Base-by-base conservation (phyloP, 257 asterid species). In the Nicotiana paniculata region DNA sequence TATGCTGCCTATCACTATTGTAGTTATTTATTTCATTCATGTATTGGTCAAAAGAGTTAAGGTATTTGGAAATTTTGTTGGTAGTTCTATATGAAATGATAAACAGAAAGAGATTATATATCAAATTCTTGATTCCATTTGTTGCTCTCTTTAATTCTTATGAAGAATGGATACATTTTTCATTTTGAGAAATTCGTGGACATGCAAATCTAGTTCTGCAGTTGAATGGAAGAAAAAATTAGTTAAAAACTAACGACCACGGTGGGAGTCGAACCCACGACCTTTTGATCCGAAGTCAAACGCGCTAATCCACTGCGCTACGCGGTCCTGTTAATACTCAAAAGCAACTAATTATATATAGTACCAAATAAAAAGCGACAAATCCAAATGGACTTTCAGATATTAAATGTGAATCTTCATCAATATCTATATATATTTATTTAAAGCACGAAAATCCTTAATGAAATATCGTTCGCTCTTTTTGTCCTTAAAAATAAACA, bases 241-340 rank as follows among this genome's bases (percentile, higher is more conserved):
- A 21, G 24, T 21, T 21, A 3, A 2, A 65, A 15, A 30, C 0
- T 1, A 51, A 0, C 81, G 85, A 88, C 90, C 90, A 88, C 91
- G 86, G 88, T 86, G 85, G 86, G 89, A 84, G 90, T 85, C 91
- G 86, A 84, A 87, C 90, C 87, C 89, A 86, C 88, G 87, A 86
- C 88, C 86, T 82, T 86, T 79, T 87, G 82, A 86, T 87, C 89
- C 90, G 78, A 85, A 88, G 87, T 84, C 91, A 84, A 84, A 85
- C 86, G 88, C 89, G 90, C 88, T 88, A 89, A 89, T 84, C 89
- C 88, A 88, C 90, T 87, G 88, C 85, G 89, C 86, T 84, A 88
- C 87, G 91, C 89, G 88, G 87, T 88, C 91, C 5, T 0, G 1
- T 9, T 32, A 32, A 3, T 32, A 0, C 4, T 32, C 0, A 32